phyloP scores from a whole-genome alignment of 768 basidiomycete species.

The Auricularia sp. region DNA sequence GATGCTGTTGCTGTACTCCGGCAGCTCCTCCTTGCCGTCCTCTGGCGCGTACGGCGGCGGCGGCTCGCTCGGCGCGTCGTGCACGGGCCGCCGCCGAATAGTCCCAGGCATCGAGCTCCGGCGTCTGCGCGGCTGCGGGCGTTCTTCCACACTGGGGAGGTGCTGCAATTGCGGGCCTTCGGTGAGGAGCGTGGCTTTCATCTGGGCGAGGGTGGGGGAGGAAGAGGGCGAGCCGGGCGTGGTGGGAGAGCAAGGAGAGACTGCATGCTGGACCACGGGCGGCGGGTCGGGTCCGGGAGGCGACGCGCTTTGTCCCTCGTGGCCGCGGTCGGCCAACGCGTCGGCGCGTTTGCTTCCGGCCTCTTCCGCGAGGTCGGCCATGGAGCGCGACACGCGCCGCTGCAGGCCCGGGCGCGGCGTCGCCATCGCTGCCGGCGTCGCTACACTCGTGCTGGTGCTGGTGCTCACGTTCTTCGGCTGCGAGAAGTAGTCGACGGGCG shows the following conservation, averaged over 20 bases:
- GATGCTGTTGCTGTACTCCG: conserved; percentile 71
- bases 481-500: not conserved
- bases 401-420: not conserved
- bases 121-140: conserved; percentile 39
- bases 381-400: not conserved
- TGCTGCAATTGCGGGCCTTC: not conserved
- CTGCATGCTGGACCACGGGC: not conserved
- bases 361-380: not conserved
- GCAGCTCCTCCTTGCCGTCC: conserved; percentile 75
- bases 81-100: conserved; percentile 19
- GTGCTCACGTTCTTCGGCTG: not conserved
- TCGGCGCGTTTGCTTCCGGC: not conserved
- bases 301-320: not conserved
- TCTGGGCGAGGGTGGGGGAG: not conserved
- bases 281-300: not conserved
- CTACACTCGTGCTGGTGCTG: not conserved
- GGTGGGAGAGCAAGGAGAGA: not conserved
- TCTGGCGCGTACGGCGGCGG: conserved; percentile 34
- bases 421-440: not conserved
- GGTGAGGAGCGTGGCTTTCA: not conserved
- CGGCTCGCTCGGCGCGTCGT: conserved; percentile 11
- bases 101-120: conserved; percentile 65
- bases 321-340: not conserved
- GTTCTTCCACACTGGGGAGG: conserved; percentile 2
- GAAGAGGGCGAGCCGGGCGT: not conserved